phyloP scores from a whole-genome alignment of 768 basidiomycete species.

The Amanita phalloides region DNA sequence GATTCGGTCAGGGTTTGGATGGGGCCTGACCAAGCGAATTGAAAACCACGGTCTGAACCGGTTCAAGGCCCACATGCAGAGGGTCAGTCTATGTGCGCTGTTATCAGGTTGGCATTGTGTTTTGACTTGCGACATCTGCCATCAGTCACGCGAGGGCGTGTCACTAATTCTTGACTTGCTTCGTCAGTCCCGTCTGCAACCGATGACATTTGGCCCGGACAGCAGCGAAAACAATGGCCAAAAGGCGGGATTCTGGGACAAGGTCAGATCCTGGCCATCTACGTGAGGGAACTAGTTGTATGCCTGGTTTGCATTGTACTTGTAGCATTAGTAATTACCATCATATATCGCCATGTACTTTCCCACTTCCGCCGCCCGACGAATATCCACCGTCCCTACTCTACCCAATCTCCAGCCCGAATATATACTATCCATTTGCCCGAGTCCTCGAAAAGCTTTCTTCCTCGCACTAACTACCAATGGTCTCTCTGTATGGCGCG shows the following conservation, averaged over 20 bases:
- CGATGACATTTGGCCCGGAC: slow-evolving; percentile 34
- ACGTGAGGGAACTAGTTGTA: slow-evolving; percentile 4
- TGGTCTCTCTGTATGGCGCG: slow-evolving; percentile 72
- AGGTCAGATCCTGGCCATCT: slow-evolving; percentile 30
- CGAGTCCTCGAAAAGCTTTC: slow-evolving; percentile 67
- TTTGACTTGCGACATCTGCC: slow-evolving; percentile 3
- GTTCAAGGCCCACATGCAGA: slow-evolving; percentile 83
- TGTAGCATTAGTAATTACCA: slow-evolving; percentile 5
- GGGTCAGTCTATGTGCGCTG: slow-evolving; percentile 32
- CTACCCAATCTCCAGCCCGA: slow-evolving; percentile 53
- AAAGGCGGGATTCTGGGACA: slow-evolving; percentile 23
- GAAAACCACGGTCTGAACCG: slow-evolving; percentile 77
- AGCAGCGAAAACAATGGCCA: slow-evolving; percentile 2
- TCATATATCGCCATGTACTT: slow-evolving; percentile 54
- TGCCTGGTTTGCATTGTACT: slow-evolving; percentile 3
- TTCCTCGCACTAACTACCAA: slow-evolving; percentile 68
- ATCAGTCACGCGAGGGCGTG: slow-evolving; percentile 80
- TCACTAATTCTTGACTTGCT: slow-evolving; percentile 70
- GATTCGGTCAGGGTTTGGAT: slow-evolving; percentile 83
- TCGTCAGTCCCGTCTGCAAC: slow-evolving; percentile 64
- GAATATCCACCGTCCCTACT: slow-evolving; percentile 60
- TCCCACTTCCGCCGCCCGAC: slow-evolving; percentile 69
- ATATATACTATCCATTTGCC: slow-evolving; percentile 41
- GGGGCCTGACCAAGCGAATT: slow-evolving; percentile 80
- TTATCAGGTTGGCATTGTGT: background rate